Evolutionary conservation across 768 basidiomycete species (phyloP).

Genomic region (Agaricus blazei): DNA sequence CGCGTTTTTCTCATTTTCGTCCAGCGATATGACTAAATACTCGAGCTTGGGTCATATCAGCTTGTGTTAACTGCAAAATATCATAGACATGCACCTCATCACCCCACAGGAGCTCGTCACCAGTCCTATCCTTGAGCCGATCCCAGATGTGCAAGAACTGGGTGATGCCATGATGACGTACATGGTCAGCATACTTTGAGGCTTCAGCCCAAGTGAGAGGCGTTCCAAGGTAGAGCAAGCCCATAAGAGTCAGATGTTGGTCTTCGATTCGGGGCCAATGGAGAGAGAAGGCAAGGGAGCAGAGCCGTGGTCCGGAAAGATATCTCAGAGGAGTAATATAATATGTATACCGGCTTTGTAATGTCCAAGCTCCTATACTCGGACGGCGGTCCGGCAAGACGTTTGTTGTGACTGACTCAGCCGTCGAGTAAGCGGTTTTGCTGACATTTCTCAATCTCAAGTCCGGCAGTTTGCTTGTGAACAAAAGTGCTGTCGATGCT

Average conservation of each 20-base stretch:
- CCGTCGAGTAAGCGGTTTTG: not conserved
- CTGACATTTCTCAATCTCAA: not conserved
- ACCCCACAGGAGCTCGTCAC: slow-evolving; percentile 94
- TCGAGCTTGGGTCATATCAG: slow-evolving; percentile 60
- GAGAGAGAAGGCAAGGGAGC: not conserved
- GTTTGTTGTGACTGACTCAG: not conserved
- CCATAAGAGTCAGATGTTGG: slow-evolving; percentile 49
- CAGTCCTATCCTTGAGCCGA: slow-evolving; percentile 82
- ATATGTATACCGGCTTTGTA: slow-evolving; percentile 3
- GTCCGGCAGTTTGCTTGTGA: not conserved
- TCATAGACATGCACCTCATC: slow-evolving; percentile 72
- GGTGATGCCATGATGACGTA: slow-evolving; percentile 86
- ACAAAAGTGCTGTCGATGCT: not conserved
- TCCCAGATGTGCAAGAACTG: slow-evolving; percentile 96
- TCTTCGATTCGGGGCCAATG: not conserved
- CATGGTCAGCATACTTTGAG: slow-evolving; percentile 82
- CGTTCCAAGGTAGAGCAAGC: slow-evolving; percentile 88
- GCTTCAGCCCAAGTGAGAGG: slow-evolving; percentile 91
- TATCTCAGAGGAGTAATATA: not conserved
- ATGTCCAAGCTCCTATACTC: slow-evolving; percentile 8
- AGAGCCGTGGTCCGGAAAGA: not conserved
- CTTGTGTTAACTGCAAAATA: not conserved
- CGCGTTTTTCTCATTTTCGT: slow-evolving; percentile 73
- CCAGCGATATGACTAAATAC: slow-evolving; percentile 90
- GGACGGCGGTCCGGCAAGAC: slow-evolving; percentile 14